Base-by-base conservation (phyloP, 306 rosid species). In the Acacia melanoxylon region DNA sequence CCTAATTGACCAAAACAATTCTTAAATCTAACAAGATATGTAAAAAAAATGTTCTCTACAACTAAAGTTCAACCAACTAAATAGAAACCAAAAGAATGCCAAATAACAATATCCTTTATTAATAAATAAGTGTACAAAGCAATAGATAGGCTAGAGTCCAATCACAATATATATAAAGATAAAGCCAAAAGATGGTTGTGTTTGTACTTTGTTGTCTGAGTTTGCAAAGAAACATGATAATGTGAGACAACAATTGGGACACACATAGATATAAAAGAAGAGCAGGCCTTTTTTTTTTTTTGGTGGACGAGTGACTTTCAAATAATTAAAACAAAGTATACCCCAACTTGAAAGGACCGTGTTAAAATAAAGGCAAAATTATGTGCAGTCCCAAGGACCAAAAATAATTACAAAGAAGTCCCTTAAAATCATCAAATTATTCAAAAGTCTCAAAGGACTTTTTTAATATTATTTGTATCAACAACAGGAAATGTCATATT, bases 291-390 rank as follows among this genome's bases (percentile, higher is more conserved):
- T 37, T 37, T 33, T 0, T 37, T 37, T 37, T 6, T 6, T 6
- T 37, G 0, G 8, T 37, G 41, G 6, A 37, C 9, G 27, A 6
- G 27, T n/a, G 62, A 56, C 62, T 56, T 37, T 56, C 62, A 83
- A 83, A 58, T n/a, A 69, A 70, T 12, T 13, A 45, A 77, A 56
- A 62, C 68, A 85, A 76, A 83, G 81, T 66, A 79, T 80, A 61
- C 76, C 42, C 77, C 77, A 75, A 89, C 86, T 75, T 44, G 82
- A 72, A 81, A 86, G 87, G 85, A 86, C 59, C 78, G 80, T 76
- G 74, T 83, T 79, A 77, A 88, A 90, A 88, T 87, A 83, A 9
- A 78, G 87, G 87, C 86, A 85, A n/a, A n/a, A n/a, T n/a, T n/a
- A n/a, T n/a, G n/a, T n/a, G n/a, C n/a, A n/a, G n/a, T n/a, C n/a